phyloP scores from a whole-genome alignment of 805 yeast species.

The Candida germanica region DNA sequence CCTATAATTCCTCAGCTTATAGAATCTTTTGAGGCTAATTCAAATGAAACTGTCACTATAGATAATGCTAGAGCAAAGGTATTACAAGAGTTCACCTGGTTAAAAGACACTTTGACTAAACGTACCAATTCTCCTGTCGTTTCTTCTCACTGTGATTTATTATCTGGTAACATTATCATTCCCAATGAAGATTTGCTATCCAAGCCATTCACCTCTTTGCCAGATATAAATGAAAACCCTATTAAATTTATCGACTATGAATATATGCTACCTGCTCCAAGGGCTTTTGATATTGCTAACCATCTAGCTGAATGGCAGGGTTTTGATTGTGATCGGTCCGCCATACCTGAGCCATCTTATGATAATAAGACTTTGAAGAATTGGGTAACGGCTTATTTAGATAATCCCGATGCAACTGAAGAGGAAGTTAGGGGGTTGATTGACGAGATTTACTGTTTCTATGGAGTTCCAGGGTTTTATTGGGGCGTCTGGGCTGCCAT shows the following conservation, averaged over 20 bases:
- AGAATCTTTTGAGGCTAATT: slow-evolving; percentile 33
- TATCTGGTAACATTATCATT: slow-evolving; percentile 70
- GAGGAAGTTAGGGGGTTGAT: slow-evolving; percentile 44
- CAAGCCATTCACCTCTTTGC: slow-evolving; percentile 12
- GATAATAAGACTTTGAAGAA: slow-evolving; percentile 43
- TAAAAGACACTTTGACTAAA: slow-evolving; percentile 36
- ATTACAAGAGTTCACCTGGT: slow-evolving; percentile 53
- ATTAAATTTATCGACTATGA: slow-evolving; percentile 68
- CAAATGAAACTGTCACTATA: slow-evolving; percentile 18
- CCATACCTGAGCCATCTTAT: slow-evolving; percentile 52
- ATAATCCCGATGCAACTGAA: slow-evolving; percentile 23
- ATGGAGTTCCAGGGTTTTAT: slow-evolving; percentile 79
- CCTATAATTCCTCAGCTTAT: slow-evolving; percentile 48
- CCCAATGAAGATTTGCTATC: slow-evolving; percentile 33
- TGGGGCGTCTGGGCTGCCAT: slow-evolving; percentile 87
- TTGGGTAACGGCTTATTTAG: slow-evolving; percentile 61
- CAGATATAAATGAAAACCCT: slow-evolving; percentile 30
- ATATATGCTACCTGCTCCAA: slow-evolving; percentile 67
- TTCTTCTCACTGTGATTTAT: slow-evolving; percentile 66
- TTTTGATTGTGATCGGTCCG: slow-evolving; percentile 60
- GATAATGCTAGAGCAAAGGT: slow-evolving; percentile 39
- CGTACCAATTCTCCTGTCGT: slow-evolving; percentile 49
- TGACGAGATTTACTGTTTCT: slow-evolving; percentile 55
- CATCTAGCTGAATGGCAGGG: slow-evolving; percentile 85
- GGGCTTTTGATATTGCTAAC: slow-evolving; percentile 73